Percentiles rank a stretch among this genome's conserved stretches.
Evolutionary conservation across 2,329 filamentous ascomycete species (phyloP).

Genomic region (Colletotrichum sansevieriae): DNA sequence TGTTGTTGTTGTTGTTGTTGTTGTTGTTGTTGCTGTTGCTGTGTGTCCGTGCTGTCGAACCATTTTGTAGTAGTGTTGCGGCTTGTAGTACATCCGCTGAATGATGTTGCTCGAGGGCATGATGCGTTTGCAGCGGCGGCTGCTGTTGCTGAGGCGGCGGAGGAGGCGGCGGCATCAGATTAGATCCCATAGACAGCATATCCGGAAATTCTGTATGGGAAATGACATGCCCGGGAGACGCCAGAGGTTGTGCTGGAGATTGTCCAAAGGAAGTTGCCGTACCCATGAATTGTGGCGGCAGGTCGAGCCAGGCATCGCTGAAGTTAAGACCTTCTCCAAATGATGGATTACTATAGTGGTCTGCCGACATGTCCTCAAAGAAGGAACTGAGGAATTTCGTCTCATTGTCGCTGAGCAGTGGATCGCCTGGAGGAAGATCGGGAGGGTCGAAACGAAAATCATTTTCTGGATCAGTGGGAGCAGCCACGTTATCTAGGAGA

Average conservation of each 20-base stretch:
- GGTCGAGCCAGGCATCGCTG: constrained; percentile 66
- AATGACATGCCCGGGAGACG: constrained; percentile 47
- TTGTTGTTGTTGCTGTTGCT: constrained; percentile 43
- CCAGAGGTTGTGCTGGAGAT: constrained; percentile 53
- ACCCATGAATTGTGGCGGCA: constrained; percentile 76
- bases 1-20: constrained; percentile 43
- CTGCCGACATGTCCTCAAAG: constrained; percentile 66
- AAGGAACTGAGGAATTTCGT: constrained; percentile 69
- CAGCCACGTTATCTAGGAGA: constrained; percentile 60
- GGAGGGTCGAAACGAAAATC: constrained; percentile 67
- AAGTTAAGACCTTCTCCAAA: constrained; percentile 66
- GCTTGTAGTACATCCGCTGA: constrained; percentile 71
- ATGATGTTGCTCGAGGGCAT: constrained; percentile 47
- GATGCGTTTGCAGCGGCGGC: constrained; percentile 44
- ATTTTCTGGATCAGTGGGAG: constrained; percentile 48
- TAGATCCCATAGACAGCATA: constrained; percentile 48
- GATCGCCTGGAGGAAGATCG: constrained; percentile 73
- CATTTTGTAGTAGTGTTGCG: constrained; percentile 64
- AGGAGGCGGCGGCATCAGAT: constrained; percentile 54
- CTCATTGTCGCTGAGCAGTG: constrained; percentile 74
- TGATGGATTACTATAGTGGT: constrained; percentile 62
- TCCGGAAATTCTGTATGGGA: constrained; percentile 45
- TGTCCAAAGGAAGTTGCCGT: constrained; percentile 74
- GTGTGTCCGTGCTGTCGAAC: constrained; percentile 47
- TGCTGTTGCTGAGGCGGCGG: constrained; percentile 47